A percentile compares a stretch with the other conserved stretches of the same genome.
These are phyloP conservation scores for Hypsizygus ulmarius DNA, from an alignment of 1,284 basidiomycete species.

Conservation along the genomic window DNA sequence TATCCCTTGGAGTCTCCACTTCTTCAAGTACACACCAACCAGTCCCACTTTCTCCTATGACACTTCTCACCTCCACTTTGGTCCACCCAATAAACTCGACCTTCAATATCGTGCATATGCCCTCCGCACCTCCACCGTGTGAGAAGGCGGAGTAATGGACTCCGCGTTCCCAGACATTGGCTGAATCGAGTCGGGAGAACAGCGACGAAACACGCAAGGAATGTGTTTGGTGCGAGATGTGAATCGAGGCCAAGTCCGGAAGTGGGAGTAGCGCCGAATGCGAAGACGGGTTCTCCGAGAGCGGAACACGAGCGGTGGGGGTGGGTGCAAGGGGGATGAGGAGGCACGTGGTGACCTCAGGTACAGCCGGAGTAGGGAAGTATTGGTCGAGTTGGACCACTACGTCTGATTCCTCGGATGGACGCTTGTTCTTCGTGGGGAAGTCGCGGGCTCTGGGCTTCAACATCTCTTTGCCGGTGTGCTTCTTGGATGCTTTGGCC, in stretches of 20 bases:
- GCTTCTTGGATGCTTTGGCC: constrained; percentile 19
- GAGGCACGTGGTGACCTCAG: constrained; percentile 60
- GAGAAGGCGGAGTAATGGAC: constrained; percentile 59
- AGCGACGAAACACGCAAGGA: constrained; percentile 63
- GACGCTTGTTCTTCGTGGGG: constrained; percentile 13
- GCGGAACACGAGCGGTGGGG: constrained; percentile 59
- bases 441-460: constrained; percentile 33
- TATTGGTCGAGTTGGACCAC: constrained; percentile 56
- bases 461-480: constrained; percentile 23
- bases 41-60: constrained; percentile 65
- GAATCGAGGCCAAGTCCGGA: constrained; percentile 48
- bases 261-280: constrained; percentile 52
- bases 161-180: constrained; percentile 61
- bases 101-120: constrained; percentile 61
- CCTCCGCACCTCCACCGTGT: constrained; percentile 32
- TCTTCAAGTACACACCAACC: constrained; percentile 75
- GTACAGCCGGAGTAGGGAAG: constrained; percentile 42
- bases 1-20: constrained; percentile 29
- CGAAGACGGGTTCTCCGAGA: constrained; percentile 32
- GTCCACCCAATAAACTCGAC: constrained; percentile 72
- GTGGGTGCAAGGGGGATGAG: constrained; percentile 74
- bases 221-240: constrained; percentile 53
- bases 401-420: constrained; percentile 8
- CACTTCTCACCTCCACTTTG: constrained; percentile 52
- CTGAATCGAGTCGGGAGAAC: constrained; percentile 63